Conservation (phyloP, 768 basidiomycete genomes). For the Suillus fuscotomentosus region DNA sequence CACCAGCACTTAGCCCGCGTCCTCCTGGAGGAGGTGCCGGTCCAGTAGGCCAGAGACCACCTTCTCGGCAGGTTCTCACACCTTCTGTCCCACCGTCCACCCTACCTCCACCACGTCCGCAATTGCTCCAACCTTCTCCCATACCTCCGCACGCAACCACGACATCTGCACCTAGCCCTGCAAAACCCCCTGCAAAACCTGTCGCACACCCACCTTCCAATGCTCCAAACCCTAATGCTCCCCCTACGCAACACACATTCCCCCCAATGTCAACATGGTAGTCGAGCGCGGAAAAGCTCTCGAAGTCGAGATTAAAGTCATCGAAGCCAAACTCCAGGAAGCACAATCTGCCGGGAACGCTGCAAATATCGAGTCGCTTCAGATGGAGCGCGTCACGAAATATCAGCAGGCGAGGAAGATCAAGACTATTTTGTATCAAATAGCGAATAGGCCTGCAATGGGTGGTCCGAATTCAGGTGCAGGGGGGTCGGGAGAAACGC, state of each 20-base stretch:
- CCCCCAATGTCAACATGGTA: slow-evolving; percentile 13
- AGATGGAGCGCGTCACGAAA: slow-evolving; percentile 11
- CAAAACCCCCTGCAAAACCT: slow-evolving; percentile 20
- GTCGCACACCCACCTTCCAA: slow-evolving; percentile 19
- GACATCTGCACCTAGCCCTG: slow-evolving; percentile 17
- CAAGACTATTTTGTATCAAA: slow-evolving; percentile 10
- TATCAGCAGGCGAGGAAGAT: slow-evolving; percentile 10
- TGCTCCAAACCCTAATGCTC: slow-evolving; percentile 5
- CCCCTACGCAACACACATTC: background rate
- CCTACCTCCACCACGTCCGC: slow-evolving; percentile 5
- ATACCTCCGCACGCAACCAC: slow-evolving; percentile 19
- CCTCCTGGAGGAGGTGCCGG: background rate
- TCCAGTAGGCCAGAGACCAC: background rate
- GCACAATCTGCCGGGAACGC: slow-evolving; percentile 20
- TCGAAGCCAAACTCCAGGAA: slow-evolving; percentile 16
- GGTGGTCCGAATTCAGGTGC: background rate
- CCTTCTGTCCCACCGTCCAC: background rate
- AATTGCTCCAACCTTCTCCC: slow-evolving; percentile 9
- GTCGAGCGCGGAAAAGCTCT: slow-evolving; percentile 19
- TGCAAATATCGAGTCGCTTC: slow-evolving; percentile 12
- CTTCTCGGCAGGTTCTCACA: background rate
- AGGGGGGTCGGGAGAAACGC: background rate
- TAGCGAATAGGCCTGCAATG: background rate
- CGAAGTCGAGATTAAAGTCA: slow-evolving; percentile 14
- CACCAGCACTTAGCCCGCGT: slow-evolving; percentile 1